Evolutionary conservation across 345 rosid genomes (phyloP), one percentile per base, ranked within the genome.

Genomic region (Physaria fendleri): DNA sequence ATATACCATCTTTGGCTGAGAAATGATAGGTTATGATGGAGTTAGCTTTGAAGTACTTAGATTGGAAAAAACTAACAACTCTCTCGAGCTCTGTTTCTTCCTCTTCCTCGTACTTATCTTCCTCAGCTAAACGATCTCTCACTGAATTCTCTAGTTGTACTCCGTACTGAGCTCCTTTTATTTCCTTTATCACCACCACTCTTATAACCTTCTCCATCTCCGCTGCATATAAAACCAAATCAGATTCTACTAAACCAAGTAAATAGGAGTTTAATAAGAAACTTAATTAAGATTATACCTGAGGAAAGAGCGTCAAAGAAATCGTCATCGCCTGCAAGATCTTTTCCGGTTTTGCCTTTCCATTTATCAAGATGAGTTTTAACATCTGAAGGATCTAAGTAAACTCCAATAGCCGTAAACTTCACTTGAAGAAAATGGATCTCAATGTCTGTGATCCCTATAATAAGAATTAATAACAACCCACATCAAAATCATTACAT

Each of bases 381-480:
- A 33, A 85, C 60, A 50, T 81, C 87, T 35, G 87, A 81, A 40
- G 87, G 84, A 8, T 91, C 98, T 49, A 82, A 34, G 78, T 85
- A 91, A 61, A 88, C 96, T 34, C 96, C 98, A 14, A 91, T 85
- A 1, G 95, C 96, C 0, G 98, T 91, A 76, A 85, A 85, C 82
- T 91, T 88, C 52, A 91, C 87, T 52, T 91, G 98, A 13, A 91
- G 84, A 63, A 88, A 91, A 56, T 88, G 98, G 39, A 91, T 88
- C 74, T 88, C 98, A 6, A 91, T 80, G 56, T 91, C 96, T 14
- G 98, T 91, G 33, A 91, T 74, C 35, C 98, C 97, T 90, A 81
- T 47, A 21, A 8, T 13, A 16, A 29, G 2, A 4, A 21, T 38
- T 0, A 27, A 2, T n/a, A 11, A 54, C 16, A 20, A 40, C 22